Evolutionary conservation across 257 asterid genomes (phyloP).

Genomic region (Verbena officinalis): DNA sequence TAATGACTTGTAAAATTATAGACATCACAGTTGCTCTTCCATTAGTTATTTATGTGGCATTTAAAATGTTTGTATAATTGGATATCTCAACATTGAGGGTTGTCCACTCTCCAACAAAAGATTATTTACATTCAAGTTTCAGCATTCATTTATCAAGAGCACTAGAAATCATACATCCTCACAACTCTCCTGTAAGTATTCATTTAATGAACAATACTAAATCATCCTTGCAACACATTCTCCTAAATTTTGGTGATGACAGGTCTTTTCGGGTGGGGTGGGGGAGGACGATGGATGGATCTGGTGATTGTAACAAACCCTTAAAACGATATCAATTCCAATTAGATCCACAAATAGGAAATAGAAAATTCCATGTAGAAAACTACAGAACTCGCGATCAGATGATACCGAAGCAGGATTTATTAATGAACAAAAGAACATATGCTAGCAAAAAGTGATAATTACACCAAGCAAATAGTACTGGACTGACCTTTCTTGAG

Average conservation of each 20-base stretch:
- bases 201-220: not conserved
- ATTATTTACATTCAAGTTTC: slow-evolving; percentile 12
- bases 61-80: not conserved
- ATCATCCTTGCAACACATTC: slow-evolving; percentile 16
- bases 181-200: slow-evolving; percentile 1
- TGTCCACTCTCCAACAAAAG: slow-evolving; percentile 12
- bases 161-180: not conserved
- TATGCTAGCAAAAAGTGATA: slow-evolving; percentile 7
- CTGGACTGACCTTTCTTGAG: slow-evolving; percentile 60
- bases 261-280: not conserved
- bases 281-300: not conserved
- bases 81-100: slow-evolving; percentile 10
- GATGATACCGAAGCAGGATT: not conserved
- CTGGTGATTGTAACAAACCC: not conserved
- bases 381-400: not conserved
- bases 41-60: not conserved
- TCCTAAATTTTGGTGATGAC: slow-evolving; percentile 1
- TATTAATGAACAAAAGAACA: slow-evolving; percentile 8
- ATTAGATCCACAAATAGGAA: not conserved
- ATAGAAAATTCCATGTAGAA: not conserved
- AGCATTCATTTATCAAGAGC: slow-evolving; percentile 1
- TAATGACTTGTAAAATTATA: not conserved
- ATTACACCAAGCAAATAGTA: slow-evolving; percentile 15
- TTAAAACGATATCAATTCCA: not conserved
- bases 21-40: not conserved